Percentiles rank a stretch among this genome's conserved stretches.
Conservation (phyloP, 163 green algal species). For the Chloroidium sp. region DNA sequence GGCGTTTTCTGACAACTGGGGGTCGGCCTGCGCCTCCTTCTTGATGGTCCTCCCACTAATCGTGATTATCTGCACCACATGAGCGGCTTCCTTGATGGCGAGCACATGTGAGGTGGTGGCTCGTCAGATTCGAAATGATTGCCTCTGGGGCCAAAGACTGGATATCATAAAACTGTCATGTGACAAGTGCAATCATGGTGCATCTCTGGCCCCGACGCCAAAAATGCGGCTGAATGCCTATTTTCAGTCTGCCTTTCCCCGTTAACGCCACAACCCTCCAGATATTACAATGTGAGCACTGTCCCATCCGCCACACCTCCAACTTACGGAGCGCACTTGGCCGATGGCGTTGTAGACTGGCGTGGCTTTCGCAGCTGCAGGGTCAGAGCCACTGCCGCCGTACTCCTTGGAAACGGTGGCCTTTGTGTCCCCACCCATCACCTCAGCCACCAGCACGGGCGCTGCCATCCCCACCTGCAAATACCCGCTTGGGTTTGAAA, state of each 20-base stretch:
- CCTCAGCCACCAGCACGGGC: constrained; percentile 12
- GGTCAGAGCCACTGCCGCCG: constrained; percentile 24
- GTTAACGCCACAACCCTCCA: no score
- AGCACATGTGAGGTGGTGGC: not conserved
- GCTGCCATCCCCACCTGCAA: constrained; percentile 14
- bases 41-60: constrained; percentile 46
- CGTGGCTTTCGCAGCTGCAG: constrained; percentile 5
- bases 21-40: constrained; percentile 34
- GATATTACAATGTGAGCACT: no score
- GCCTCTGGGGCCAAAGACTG: not conserved
- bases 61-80: constrained; percentile 27
- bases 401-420: constrained; percentile 30
- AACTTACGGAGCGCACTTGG: constrained; percentile 1
- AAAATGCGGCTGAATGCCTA: not conserved
- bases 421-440: constrained; percentile 15
- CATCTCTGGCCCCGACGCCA: not conserved
- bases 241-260: not conserved
- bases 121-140: not conserved
- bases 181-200: not conserved
- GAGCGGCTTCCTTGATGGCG: not conserved
- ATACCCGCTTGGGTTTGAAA: no score
- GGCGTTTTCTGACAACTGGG: constrained; percentile 22
- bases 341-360: constrained; percentile 24
- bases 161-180: not conserved
- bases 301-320: no score